phyloP scores from a whole-genome alignment of 2,329 filamentous ascomycete species.

The Clonostachys rhizophaga region DNA sequence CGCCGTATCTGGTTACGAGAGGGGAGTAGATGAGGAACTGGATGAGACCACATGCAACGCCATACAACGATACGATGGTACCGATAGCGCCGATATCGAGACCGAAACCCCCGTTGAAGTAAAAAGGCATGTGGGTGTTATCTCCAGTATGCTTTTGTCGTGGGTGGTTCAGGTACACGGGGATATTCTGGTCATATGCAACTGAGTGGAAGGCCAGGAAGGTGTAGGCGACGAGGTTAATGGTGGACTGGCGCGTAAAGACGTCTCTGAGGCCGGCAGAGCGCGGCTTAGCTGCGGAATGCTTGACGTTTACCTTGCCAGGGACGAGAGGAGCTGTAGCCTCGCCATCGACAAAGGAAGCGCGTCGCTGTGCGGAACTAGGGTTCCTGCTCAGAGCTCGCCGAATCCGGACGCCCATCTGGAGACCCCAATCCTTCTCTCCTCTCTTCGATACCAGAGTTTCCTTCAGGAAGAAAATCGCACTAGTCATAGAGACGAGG shows the following conservation, averaged over 20 bases:
- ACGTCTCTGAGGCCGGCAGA: slow-evolving; percentile 29
- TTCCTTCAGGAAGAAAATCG: slow-evolving; percentile 79
- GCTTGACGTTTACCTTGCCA: not conserved
- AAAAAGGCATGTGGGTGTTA: slow-evolving; percentile 65
- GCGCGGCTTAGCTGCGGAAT: not conserved
- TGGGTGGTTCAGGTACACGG: slow-evolving; percentile 83
- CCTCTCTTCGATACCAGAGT: slow-evolving; percentile 70
- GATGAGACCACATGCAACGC: slow-evolving; percentile 70
- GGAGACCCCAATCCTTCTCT: slow-evolving; percentile 68
- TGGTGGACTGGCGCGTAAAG: slow-evolving; percentile 67
- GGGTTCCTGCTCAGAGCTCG: slow-evolving; percentile 19
- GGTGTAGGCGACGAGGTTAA: slow-evolving; percentile 75
- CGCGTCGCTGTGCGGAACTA: slow-evolving; percentile 24
- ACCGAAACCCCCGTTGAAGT: slow-evolving; percentile 80
- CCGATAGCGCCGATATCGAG: slow-evolving; percentile 71
- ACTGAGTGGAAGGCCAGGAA: slow-evolving; percentile 78
- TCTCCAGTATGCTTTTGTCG: slow-evolving; percentile 49
- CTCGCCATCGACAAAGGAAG: slow-evolving; percentile 50
- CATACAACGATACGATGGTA: slow-evolving; percentile 79
- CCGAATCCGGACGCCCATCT: slow-evolving; percentile 64
- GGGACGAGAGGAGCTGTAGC: slow-evolving; percentile 51
- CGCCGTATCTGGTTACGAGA: slow-evolving; percentile 67
- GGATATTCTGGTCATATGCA: slow-evolving; percentile 81
- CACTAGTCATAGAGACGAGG: slow-evolving; percentile 67
- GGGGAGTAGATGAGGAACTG: slow-evolving; percentile 85